A percentile compares a stretch with the other conserved stretches of the same genome.
Conservation (phyloP, 23 red algal genomes). For the Agarophyton chilense region DNA sequence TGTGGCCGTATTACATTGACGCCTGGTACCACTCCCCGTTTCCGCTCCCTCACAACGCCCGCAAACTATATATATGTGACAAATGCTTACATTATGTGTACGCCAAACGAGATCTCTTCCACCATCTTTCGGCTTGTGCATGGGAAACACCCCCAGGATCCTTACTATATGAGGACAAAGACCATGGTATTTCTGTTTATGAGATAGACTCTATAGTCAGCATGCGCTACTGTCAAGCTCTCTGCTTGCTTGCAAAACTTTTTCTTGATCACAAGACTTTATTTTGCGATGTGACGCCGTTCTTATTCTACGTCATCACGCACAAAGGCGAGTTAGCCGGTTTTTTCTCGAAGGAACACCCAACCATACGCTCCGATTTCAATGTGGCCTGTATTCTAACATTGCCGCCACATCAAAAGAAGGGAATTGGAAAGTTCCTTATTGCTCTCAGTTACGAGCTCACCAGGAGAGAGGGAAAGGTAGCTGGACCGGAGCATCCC, state of each 20-base stretch:
- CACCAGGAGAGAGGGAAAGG: conserved; percentile 74
- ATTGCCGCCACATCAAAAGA: conserved; percentile 81
- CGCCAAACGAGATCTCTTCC: conserved; percentile 8
- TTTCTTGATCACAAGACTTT: conserved; percentile 96
- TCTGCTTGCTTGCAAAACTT: conserved; percentile 80
- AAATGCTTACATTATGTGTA: conserved; percentile 69
- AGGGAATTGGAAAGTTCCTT: conserved; percentile 83
- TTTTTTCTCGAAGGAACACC: conserved; percentile 92
- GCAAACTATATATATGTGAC: conserved; percentile 72
- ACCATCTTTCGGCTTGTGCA: conserved; percentile 41
- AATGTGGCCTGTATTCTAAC: conserved; percentile 91
- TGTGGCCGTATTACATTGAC: conserved; percentile 72
- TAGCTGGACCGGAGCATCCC: conserved; percentile 76
- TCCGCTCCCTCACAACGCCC: conserved; percentile 45
- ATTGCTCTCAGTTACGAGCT: conserved; percentile 90
- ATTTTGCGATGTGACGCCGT: conserved; percentile 84
- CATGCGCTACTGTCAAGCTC: conserved; percentile 63
- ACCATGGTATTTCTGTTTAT: conserved; percentile 44
- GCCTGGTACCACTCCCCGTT: conserved; percentile 86
- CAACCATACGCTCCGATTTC: conserved; percentile 53
- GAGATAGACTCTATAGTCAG: conserved; percentile 76
- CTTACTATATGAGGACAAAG: conserved; percentile 61
- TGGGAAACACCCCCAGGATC: conserved; percentile 71
- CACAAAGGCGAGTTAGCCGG: conserved; percentile 61
- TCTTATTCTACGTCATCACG: conserved; percentile 88